Percentiles rank a stretch among this genome's conserved stretches.
Evolutionary conservation across 306 rosid genomes (phyloP).

Genomic region (Begonia peltatifolia): DNA sequence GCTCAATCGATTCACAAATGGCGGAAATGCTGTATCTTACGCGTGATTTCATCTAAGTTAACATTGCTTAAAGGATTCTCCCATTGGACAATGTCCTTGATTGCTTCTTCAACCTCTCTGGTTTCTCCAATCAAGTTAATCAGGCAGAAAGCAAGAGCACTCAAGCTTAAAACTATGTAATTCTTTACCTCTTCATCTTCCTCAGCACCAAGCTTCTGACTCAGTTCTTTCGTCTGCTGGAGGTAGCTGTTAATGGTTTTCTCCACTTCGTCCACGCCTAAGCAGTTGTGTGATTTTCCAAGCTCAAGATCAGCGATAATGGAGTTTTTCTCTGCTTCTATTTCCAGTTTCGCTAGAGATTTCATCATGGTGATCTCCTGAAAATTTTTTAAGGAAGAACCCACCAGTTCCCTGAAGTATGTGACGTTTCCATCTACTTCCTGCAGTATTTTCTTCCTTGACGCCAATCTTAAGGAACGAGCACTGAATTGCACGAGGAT

Average conservation of each 20-base stretch:
- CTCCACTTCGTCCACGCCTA: slow-evolving; percentile 27
- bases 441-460: slow-evolving; percentile 15
- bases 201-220: slow-evolving; percentile 12
- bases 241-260: slow-evolving; percentile 26
- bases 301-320: slow-evolving; percentile 28
- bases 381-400: slow-evolving; percentile 16
- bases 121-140: slow-evolving; percentile 9
- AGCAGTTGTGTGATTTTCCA: slow-evolving; percentile 27
- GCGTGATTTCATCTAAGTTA: neutral
- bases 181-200: slow-evolving; percentile 26
- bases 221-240: slow-evolving; percentile 17
- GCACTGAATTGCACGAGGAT: slow-evolving; percentile 31
- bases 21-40: neutral
- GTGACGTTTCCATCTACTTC: slow-evolving; percentile 24
- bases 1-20: too few species aligned
- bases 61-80: slow-evolving; percentile 1
- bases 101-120: slow-evolving; percentile 3
- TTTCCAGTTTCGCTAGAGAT: slow-evolving; percentile 20
- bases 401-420: slow-evolving; percentile 22
- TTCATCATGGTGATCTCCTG: slow-evolving; percentile 24
- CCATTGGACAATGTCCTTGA: slow-evolving; percentile 1
- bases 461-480: slow-evolving; percentile 14
- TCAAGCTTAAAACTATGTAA: slow-evolving; percentile 29
- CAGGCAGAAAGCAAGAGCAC: slow-evolving; percentile 29
- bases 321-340: slow-evolving; percentile 18